These are phyloP conservation scores for Xerocomus amazonicus DNA, from an alignment of 1,284 basidiomycete species.

Conservation along the genomic window DNA sequence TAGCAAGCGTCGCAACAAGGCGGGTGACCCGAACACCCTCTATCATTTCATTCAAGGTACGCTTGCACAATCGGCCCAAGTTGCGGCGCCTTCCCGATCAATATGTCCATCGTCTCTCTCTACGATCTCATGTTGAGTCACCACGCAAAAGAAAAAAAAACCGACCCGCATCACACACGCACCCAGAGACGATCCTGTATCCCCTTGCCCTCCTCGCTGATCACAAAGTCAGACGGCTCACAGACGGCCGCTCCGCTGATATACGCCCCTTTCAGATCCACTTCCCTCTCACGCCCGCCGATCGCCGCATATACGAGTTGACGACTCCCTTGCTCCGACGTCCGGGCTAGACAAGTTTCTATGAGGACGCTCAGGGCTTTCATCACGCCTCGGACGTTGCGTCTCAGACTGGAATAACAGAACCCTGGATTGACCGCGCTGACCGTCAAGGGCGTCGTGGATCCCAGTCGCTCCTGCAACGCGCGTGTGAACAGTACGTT, in stretches of 20 bases:
- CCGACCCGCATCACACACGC: not conserved
- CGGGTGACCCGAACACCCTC: no score
- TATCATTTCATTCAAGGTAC: not conserved
- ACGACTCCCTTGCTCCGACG: slow-evolving; percentile 36
- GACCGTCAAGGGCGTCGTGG: slow-evolving; percentile 29
- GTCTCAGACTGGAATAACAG: slow-evolving; percentile 42
- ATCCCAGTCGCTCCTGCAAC: slow-evolving; percentile 18
- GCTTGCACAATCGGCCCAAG: not conserved
- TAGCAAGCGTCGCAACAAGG: no score
- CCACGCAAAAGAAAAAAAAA: not conserved
- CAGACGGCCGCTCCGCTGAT: not conserved
- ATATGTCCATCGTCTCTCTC: not conserved
- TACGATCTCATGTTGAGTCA: not conserved
- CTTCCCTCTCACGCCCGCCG: slow-evolving; percentile 22
- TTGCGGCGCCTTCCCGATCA: not conserved
- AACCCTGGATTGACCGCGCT: slow-evolving; percentile 43
- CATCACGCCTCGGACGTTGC: slow-evolving; percentile 14
- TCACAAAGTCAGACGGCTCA: slow-evolving; percentile 34
- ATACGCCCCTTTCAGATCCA: slow-evolving; percentile 7
- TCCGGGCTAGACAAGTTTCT: slow-evolving; percentile 18
- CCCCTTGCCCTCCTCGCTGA: slow-evolving; percentile 32
- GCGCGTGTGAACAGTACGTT: slow-evolving; percentile 29
- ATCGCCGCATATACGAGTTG: slow-evolving; percentile 34
- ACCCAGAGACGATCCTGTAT: not conserved
- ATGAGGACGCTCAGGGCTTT: slow-evolving; percentile 5